Evolutionary conservation across 2,329 filamentous ascomycete genomes (phyloP), one percentile per base, ranked within the genome.

Genomic region (Penicillium brevicompactum): DNA sequence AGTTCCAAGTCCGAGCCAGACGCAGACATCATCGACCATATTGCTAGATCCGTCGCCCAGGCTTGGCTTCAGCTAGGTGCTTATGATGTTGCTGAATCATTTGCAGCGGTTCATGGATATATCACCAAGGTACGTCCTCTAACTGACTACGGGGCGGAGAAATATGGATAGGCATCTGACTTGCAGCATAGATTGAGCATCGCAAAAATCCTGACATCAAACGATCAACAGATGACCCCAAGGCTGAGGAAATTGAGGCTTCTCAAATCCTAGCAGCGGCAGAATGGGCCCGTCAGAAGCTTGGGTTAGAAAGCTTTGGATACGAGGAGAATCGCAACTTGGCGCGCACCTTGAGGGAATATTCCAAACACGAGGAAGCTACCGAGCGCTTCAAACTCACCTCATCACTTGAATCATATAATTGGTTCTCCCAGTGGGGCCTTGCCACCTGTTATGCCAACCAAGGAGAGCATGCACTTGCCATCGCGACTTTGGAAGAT

Each of bases 11-110:
- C 59, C 2, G 57, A 61, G 4, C 60, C 57, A 16, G 63, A 65
- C 49, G 66, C 65, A 51, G 66, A 68, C 57, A 53, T 68, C 43
- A 49, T 68, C 7, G 60, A 58, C 44, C 64, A 61, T 22, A 44
- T 61, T 13, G 58, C 51, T 16, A 62, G 46, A 30, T 37, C 56
- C 18, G 41, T 65, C 38, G 62, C 63, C 6, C 58, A 53, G n/a
- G 49, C 49, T 27, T 67, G 65, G 65, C 50, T 67, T 13, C 56
- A 58, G 21, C 24, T 34, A 3, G 14, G 10, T 24, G 16, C 2
- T 3, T 13, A 16, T 1, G 24, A 21, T 34, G 10, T 55, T 38
- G 18, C 14, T 2, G 37, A 34, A 11, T 27, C 40, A 11, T 60
- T 60, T 41, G 27, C 53, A 30, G 10, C 16, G 8, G 14, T 55